Base-by-base conservation (phyloP, 129 eudicot genomes). In the Cynara cardunculus region DNA sequence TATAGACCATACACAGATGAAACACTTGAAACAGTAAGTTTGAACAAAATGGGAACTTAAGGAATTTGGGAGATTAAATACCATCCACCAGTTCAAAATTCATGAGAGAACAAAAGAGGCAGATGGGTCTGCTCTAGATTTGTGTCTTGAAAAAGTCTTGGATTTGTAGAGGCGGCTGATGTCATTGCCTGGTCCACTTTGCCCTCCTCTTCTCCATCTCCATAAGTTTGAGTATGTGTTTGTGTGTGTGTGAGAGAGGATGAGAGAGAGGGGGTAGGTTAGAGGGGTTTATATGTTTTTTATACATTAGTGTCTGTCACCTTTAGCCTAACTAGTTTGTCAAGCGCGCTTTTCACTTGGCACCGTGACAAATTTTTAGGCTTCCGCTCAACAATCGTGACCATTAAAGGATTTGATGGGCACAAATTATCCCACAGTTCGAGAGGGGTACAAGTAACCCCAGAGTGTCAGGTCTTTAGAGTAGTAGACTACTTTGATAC, bases 101-200 rank as follows among this genome's bases (percentile, higher is more conserved):
- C 69, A 31, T 79, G 27, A 79, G 53, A 79, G 69, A 79, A 70
- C 59, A 80, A 71, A 80, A 71, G 83, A 72, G 65, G 71, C 83
- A 70, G 77, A 70, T 59, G 76, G 76, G 83, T 76, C 62, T 76
- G 59, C 81, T 22, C 74, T 37, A 41, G 74, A 66, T 78, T 78
- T 66, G 26, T 77, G 73, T 77, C 74, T 66, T 35, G 81, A 7
- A 12, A 46, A 24, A 73, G 35, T 41, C 31, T 73, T 73, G 32
- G 24, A 44, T 41, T 37, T 37, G 37, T 76, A n/a, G 72, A 62
- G 80, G 22, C n/a, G 72, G n/a, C 65, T 78, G 16, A 39, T 78
- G 64, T 78, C 66, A 78, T 78, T 66, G 26, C 41, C 37, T 77
- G 65, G 61, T 79, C 77, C 77, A 79, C 71, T 39, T 71, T 71